A percentile compares a stretch with the other conserved stretches of the same genome.
These are phyloP conservation scores for Colletotrichum simmondsii DNA, from an alignment of 2,329 filamentous ascomycete genomes.

Conservation along the genomic window DNA sequence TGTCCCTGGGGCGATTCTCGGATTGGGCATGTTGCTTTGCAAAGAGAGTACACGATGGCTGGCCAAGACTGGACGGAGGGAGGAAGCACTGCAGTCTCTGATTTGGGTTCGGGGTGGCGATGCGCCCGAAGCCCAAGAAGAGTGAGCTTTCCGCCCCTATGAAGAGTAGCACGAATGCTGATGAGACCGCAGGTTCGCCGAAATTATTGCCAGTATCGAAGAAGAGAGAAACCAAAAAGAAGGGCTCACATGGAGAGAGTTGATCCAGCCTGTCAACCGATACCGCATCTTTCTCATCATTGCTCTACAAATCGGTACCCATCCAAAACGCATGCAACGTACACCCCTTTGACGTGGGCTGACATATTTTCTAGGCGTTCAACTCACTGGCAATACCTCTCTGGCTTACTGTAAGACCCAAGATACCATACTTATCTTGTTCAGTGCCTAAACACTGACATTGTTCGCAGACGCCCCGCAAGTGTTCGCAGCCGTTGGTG, in stretches of 20 bases:
- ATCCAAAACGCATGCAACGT: no score
- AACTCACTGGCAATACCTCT: constrained; percentile 62
- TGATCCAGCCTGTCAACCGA: constrained; percentile 57
- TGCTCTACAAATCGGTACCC: constrained; percentile 57
- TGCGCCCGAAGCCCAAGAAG: constrained; percentile 45
- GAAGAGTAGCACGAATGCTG: not conserved
- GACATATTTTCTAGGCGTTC: constrained; percentile 41
- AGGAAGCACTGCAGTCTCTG: constrained; percentile 59
- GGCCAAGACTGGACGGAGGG: constrained; percentile 54
- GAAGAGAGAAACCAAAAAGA: constrained; percentile 57
- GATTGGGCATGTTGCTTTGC: constrained; percentile 59
- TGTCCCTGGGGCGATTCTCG: constrained; percentile 57
- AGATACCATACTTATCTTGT: no score
- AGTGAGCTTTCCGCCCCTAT: constrained; percentile 39
- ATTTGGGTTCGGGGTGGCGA: constrained; percentile 63
- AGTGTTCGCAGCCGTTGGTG: constrained; percentile 61
- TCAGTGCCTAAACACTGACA: not conserved
- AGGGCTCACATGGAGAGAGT: constrained; percentile 57
- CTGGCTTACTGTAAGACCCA: constrained; percentile 56
- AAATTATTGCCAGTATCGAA: constrained; percentile 57
- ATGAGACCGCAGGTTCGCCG: constrained; percentile 45
- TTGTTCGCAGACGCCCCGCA: constrained; percentile 54
- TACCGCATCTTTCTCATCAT: constrained; percentile 59
- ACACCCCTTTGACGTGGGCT: not conserved
- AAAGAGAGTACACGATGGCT: constrained; percentile 60